Base-by-base conservation (phyloP, 208 protist species). In the Porcisia hertigi region DNA sequence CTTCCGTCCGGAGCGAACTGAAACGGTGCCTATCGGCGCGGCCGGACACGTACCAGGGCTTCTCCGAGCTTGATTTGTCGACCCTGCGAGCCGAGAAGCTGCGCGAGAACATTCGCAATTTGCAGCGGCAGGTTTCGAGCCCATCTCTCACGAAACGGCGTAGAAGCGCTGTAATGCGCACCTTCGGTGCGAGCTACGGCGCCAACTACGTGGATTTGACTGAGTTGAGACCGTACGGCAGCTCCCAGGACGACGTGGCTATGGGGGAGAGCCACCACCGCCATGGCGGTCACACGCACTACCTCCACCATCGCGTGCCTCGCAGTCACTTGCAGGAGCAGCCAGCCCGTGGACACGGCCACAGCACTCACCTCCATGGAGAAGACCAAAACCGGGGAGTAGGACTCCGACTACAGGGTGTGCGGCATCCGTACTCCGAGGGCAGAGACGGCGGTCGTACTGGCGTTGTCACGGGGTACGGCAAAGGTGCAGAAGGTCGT, bases 341-440 rank as follows among this genome's bases (percentile, higher is more conserved):
- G 39, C 47, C 20, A 16, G 23, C 23, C 4, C 66, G 57, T 23
- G 69, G 6, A 39, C 69, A 34, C 53, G 49, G 52, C n/a, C 25
- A 47, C 80, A 70, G 5, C 62, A 75, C 49, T 20, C 58, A 62
- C 1, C 25, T 47, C 71, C 34, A 53, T 43, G 39, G 20, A 30
- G 55, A 65, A 4, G 20, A 53, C 20, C 4, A 36, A 16, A 14
- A 49, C 7, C 11, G 5, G 23, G n/a, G n/a, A 25, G 41, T 39
- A 54, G 58, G 16, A 43, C 36, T 23, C n/a, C 47, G 47, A 14
- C 11, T 52, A 7, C 14, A 14, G 34, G 63, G 12, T 2, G 36
- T 43, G 30, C 34, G 34, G 59, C 47, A 52, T 52, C 47, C 14
- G 30, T 8, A 16, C 59, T 7, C 9, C 14, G 59, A 20, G 34